Evolutionary conservation across 2,329 filamentous ascomycete species (phyloP), one percentile per base, ranked within the genome.

Genomic region (Lachnellula willkommii): DNA sequence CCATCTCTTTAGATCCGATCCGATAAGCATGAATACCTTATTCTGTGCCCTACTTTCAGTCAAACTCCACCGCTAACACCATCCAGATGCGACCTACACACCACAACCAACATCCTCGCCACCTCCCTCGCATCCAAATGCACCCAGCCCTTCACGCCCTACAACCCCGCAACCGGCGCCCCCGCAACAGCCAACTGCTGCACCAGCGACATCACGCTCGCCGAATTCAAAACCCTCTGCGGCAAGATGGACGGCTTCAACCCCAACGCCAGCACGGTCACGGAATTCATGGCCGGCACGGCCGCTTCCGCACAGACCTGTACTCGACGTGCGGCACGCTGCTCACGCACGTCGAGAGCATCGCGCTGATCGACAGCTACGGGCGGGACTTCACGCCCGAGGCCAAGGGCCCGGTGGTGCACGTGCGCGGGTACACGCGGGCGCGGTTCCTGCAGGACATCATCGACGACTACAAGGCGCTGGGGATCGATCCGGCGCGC

Each of bases 211-310:
- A 62, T 64, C 47, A 62, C 62, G 4, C 47, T 37, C 0, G 57
- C 40, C 2, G 62, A 64, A 47, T 64, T 53, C 50, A 49, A 54
- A 5, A 58, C 50, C 9, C 55, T 64, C 4, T 62, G 62, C 14
- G 62, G 62, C 1, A 62, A 62, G 32, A 57, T 58, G 47, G 60
- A 64, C 22, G 62, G 60, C 5, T 62, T 55, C 50, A 64, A 64
- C 36, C 28, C 56, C 12, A 57, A 55, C 14, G 62, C 62, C 11
- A 61, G 46, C 5, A 62, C 47, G 22, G 58, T 60, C 17, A 7
- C 53, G 15, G 58, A 64, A 37, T 64, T 56, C 54, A 54, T 58
- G 8, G 28, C 52, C 14, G 61, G 59, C 1, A 64, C 62, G 6
- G 58, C 58, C 15, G 47, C 26, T 14, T 64, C 50, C 42, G 62